A percentile compares a stretch with the other conserved stretches of the same genome.
These are phyloP conservation scores for Diaporthe vaccinii DNA, from an alignment of 2,329 filamentous ascomycete genomes.

Conservation along the genomic window DNA sequence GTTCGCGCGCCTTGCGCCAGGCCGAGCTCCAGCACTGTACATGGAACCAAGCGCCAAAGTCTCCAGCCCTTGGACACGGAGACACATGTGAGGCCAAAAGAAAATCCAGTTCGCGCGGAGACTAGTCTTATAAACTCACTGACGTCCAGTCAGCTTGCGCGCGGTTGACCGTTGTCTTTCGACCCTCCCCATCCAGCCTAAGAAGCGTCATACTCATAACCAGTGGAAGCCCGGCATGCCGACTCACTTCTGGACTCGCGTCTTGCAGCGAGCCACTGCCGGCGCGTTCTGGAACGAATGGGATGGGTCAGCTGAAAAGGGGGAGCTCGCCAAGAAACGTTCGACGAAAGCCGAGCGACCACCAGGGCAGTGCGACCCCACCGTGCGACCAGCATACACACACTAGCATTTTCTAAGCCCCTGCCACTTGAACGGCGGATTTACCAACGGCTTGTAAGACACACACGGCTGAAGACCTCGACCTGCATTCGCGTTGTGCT, in stretches of 20 bases:
- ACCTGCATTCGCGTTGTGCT: constrained; percentile 32
- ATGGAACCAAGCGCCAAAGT: constrained; percentile 11
- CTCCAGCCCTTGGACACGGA: background rate
- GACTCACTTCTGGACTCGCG: constrained; percentile 22
- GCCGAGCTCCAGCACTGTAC: background rate
- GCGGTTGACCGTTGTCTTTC: constrained; percentile 15
- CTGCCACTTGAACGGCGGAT: constrained; percentile 16
- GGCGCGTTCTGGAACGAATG: constrained; percentile 38
- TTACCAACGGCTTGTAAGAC: constrained; percentile 27
- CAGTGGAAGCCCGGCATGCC: constrained; percentile 22
- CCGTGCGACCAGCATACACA: background rate
- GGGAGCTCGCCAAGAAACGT: constrained; percentile 35
- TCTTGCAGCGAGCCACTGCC: constrained; percentile 22
- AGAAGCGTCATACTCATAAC: constrained; percentile 17
- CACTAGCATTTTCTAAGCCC: constrained; percentile 15
- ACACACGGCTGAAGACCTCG: constrained; percentile 31
- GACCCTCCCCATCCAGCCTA: background rate
- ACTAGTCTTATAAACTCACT: background rate
- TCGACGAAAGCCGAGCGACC: constrained; percentile 34
- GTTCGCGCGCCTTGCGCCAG: constrained; percentile 35
- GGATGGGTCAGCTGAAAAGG: constrained; percentile 34
- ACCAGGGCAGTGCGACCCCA: constrained; percentile 32
- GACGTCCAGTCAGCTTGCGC: constrained; percentile 25
- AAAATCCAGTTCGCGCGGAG: background rate
- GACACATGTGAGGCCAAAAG: background rate